Evolutionary conservation across 148 eudicot species (phyloP).

Genomic region (Mesembryanthemum crystallinum): DNA sequence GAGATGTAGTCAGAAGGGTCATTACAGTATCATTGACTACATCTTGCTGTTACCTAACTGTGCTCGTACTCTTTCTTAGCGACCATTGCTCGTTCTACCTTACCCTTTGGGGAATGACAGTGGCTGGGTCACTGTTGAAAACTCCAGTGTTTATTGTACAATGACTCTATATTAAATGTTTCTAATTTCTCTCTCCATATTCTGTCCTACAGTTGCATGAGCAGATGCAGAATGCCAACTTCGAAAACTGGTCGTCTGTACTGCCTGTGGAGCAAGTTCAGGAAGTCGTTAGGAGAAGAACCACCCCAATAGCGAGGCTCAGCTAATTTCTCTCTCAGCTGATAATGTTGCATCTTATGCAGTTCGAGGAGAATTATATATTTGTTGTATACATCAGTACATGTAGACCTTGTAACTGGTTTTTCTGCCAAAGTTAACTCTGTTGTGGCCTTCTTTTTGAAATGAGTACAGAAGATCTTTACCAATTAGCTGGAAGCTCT

Average conservation of each 20-base stretch:
- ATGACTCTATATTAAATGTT: background rate
- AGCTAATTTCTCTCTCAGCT: slow-evolving; percentile 12
- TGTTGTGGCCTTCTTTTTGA: no score
- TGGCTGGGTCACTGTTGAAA: no score
- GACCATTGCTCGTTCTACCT: no score
- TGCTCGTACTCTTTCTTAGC: no score
- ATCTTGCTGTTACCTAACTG: no score
- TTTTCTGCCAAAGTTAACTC: no score
- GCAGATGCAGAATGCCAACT: slow-evolving; percentile 62
- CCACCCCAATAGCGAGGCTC: slow-evolving; percentile 41
- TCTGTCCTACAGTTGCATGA: slow-evolving; percentile 52
- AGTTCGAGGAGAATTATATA: no score
- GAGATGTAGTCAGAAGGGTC: no score
- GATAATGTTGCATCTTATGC: background rate
- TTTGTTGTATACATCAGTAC: background rate
- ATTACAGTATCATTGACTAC: no score
- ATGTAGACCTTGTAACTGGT: background rate
- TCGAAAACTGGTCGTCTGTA: slow-evolving; percentile 54
- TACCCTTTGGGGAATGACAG: no score
- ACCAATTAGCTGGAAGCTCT: no score
- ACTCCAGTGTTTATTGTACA: background rate
- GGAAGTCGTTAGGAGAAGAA: slow-evolving; percentile 47
- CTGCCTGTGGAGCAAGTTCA: slow-evolving; percentile 60
- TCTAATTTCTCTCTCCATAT: background rate
- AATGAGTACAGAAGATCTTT: no score